Percentiles rank a stretch among this genome's conserved stretches.
These are phyloP conservation scores for Cytospora leucostoma DNA, from an alignment of 2,329 filamentous ascomycete genomes.

Conservation along the genomic window DNA sequence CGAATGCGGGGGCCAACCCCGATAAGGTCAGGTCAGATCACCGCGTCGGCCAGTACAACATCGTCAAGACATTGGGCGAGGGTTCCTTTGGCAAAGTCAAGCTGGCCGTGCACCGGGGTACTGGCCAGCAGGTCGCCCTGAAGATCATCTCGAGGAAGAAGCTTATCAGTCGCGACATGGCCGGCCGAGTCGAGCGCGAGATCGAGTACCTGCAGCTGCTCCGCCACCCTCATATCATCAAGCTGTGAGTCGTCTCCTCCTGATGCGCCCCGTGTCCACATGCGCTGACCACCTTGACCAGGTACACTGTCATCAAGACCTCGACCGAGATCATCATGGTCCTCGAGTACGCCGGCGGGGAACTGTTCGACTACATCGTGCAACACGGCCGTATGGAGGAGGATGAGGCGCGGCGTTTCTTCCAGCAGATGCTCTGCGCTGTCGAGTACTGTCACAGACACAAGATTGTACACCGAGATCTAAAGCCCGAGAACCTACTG, in stretches of 20 bases:
- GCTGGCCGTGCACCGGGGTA: constrained; percentile 88
- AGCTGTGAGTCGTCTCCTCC: constrained; percentile 63
- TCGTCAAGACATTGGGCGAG: constrained; percentile 88
- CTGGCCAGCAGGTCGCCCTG: constrained; percentile 90
- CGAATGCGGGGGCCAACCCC: constrained; percentile 31
- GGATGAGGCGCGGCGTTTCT: constrained; percentile 91
- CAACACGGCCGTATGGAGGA: constrained; percentile 90
- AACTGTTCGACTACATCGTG: constrained; percentile 98
- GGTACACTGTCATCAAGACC: constrained; percentile 96
- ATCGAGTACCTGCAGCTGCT: constrained; percentile 97
- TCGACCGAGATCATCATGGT: constrained; percentile 98
- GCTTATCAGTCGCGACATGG: constrained; percentile 96
- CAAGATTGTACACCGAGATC: constrained; percentile 96
- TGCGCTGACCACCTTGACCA: constrained; percentile 38
- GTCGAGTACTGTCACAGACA: constrained; percentile 99
- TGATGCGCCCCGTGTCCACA: not conserved
- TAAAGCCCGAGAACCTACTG: constrained; percentile 96
- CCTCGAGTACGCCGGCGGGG: constrained; percentile 92
- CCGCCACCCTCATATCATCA: constrained; percentile 97
- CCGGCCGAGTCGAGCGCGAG: constrained; percentile 93
- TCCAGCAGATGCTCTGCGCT: constrained; percentile 98
- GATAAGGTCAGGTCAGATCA: constrained; percentile 68
- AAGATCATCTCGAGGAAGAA: constrained; percentile 98
- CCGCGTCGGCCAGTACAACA: constrained; percentile 87
- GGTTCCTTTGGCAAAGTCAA: constrained; percentile 99